These are phyloP conservation scores for Pascua guehoae DNA, from an alignment of 1,284 basidiomycete genomes.

Conservation along the genomic window DNA sequence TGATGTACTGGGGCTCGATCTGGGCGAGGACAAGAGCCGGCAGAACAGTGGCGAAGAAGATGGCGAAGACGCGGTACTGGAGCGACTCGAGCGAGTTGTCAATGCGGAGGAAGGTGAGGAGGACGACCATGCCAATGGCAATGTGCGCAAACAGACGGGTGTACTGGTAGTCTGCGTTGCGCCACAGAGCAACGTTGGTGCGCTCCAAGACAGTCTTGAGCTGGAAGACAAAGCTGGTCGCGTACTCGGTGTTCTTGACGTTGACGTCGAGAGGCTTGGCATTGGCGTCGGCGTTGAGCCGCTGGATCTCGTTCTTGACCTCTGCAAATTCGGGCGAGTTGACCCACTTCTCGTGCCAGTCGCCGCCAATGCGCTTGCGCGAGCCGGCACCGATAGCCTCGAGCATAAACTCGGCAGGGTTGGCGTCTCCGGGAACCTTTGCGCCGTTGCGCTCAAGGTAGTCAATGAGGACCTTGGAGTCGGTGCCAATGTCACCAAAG, in stretches of 20 bases:
- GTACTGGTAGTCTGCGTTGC: conserved; percentile 66
- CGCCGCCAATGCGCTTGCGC: conserved; percentile 59
- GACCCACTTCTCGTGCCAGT: conserved; percentile 75
- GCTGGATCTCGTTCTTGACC: conserved; percentile 48
- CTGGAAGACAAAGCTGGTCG: conserved; percentile 75
- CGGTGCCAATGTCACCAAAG: conserved; percentile 56
- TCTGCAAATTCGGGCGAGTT: conserved; percentile 51
- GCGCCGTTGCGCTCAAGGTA: conserved; percentile 58
- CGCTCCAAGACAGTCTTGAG: conserved; percentile 68
- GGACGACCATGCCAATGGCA: conserved; percentile 73
- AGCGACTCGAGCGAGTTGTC: conserved; percentile 64
- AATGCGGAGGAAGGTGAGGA: conserved; percentile 78
- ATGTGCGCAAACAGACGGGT: conserved; percentile 74
- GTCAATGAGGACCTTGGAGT: conserved; percentile 53
- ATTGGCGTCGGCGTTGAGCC: conserved; percentile 52
- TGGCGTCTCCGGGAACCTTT: conserved; percentile 53
- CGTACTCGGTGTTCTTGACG: conserved; percentile 32
- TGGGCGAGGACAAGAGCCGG: conserved; percentile 44
- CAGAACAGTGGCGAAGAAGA: conserved; percentile 48
- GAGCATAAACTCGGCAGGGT: conserved; percentile 55
- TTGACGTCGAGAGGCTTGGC: conserved; percentile 43
- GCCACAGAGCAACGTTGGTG: conserved; percentile 74
- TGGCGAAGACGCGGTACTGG: conserved; percentile 74
- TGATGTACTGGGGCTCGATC: conserved; percentile 81
- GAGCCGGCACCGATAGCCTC: conserved; percentile 72